Percentiles rank a stretch among this genome's conserved stretches.
Evolutionary conservation across 2,329 filamentous ascomycete genomes (phyloP).

Genomic region (Ophiostoma angusticollis): DNA sequence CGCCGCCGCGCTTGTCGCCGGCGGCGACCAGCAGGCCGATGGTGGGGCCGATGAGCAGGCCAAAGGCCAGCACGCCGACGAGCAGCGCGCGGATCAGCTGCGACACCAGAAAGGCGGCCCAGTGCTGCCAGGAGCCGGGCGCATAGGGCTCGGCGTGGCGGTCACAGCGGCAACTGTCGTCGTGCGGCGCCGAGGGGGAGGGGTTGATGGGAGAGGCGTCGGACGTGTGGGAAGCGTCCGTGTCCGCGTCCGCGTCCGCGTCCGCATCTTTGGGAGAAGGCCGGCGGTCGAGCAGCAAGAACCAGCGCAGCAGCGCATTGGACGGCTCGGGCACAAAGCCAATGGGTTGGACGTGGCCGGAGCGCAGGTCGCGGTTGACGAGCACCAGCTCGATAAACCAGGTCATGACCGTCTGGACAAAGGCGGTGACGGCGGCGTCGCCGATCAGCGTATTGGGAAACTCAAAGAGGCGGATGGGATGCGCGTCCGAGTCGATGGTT

Average conservation of each 20-base stretch:
- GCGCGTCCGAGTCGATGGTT: constrained; percentile 21
- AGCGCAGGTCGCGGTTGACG: constrained; percentile 34
- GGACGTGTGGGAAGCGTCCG: background rate
- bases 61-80: constrained; percentile 26
- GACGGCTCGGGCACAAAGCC: constrained; percentile 29
- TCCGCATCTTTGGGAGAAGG: background rate
- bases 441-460: constrained; percentile 38
- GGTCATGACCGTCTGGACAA: constrained; percentile 37
- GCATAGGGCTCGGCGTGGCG: constrained; percentile 15
- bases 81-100: constrained; percentile 25
- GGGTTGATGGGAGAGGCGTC: background rate
- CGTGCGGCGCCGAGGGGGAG: constrained; percentile 7
- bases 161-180: constrained; percentile 11
- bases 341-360: constrained; percentile 33
- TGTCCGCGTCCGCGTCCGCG: background rate
- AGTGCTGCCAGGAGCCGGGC: constrained; percentile 19
- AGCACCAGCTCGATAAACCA: constrained; percentile 36
- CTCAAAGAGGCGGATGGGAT: constrained; percentile 34
- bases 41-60: constrained; percentile 29
- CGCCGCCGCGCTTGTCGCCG: constrained; percentile 25
- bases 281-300: constrained; percentile 27
- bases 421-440: constrained; percentile 37
- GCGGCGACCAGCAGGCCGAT: constrained; percentile 30
- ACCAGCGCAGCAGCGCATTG: constrained; percentile 26
- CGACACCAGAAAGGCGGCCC: constrained; percentile 23